phyloP scores from a whole-genome alignment of 1,284 basidiomycete genomes.

The Somion occarium region DNA sequence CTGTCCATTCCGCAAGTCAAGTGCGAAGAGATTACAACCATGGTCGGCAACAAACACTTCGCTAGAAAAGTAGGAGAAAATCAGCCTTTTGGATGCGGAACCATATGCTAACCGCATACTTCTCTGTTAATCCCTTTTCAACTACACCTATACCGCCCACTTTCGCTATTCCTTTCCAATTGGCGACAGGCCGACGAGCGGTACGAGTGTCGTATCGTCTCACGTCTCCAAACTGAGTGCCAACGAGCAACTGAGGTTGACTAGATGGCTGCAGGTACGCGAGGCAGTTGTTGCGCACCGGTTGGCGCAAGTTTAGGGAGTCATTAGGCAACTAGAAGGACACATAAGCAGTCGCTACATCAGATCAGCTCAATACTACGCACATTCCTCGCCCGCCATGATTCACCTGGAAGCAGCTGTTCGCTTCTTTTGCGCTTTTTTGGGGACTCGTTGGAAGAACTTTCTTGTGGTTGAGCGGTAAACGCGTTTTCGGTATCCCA shows the following conservation, averaged over 20 bases:
- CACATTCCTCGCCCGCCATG: conserved; percentile 80
- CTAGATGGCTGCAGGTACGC: conserved; percentile 45
- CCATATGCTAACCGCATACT: conserved; percentile 45
- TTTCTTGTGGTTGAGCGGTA: conserved; percentile 15
- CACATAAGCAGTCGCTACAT: neutral
- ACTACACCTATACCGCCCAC: conserved; percentile 65
- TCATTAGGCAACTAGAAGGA: conserved; percentile 68
- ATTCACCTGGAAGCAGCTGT: conserved; percentile 62
- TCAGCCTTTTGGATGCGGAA: neutral
- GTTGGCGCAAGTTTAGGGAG: conserved; percentile 71
- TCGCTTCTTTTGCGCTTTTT: conserved; percentile 71
- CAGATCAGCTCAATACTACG: neutral
- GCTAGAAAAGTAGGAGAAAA: conserved; percentile 33
- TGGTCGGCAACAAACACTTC: conserved; percentile 76
- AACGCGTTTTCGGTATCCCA: conserved; percentile 79
- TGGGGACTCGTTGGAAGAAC: conserved; percentile 18
- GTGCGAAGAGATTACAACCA: conserved; percentile 60
- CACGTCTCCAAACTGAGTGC: conserved; percentile 75
- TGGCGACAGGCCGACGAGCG: conserved; percentile 64
- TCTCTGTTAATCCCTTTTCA: conserved; percentile 55
- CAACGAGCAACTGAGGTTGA: conserved; percentile 59
- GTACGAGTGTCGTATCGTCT: conserved; percentile 78
- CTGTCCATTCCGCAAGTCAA: conserved; percentile 75
- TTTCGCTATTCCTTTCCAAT: conserved; percentile 60
- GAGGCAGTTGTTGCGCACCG: conserved; percentile 73